These are phyloP conservation scores for Eucalyptus grandis DNA, from an alignment of 345 rosid genomes.

Conservation along the genomic window DNA sequence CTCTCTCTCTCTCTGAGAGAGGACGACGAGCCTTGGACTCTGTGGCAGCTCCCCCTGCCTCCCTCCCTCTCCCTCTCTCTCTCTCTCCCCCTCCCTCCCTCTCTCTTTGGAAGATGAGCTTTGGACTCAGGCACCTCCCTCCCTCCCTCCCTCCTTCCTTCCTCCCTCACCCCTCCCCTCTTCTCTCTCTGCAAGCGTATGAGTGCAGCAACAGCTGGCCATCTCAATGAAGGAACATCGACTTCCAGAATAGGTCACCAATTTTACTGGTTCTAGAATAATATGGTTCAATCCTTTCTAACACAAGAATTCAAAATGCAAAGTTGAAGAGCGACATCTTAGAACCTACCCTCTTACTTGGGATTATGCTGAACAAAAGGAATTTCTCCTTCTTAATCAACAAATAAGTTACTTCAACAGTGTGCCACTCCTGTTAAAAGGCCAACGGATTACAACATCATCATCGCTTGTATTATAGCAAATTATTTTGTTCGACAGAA, in stretches of 20 bases:
- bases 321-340: neutral
- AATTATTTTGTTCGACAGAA: neutral
- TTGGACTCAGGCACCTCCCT: neutral
- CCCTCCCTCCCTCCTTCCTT: neutral
- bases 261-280: neutral
- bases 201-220: neutral
- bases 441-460: neutral
- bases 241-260: neutral
- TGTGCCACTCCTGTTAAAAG: neutral
- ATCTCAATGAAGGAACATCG: neutral
- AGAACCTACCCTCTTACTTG: neutral
- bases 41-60: too few relatives aligned
- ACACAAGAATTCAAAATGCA: neutral
- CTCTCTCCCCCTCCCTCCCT: too few relatives aligned
- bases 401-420: neutral
- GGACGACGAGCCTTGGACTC: too few relatives aligned
- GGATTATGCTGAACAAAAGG: neutral
- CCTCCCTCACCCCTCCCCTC: too few relatives aligned
- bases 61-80: too few relatives aligned
- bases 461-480: neutral
- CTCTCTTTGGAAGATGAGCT: too few relatives aligned
- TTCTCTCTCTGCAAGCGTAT: neutral
- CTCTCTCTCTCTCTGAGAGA: too few relatives aligned
- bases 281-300: neutral
- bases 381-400: neutral